A percentile compares a stretch with the other conserved stretches of the same genome.
Conservation (phyloP, 2,329 filamentous ascomycete genomes). For the Coniella lustricola region DNA sequence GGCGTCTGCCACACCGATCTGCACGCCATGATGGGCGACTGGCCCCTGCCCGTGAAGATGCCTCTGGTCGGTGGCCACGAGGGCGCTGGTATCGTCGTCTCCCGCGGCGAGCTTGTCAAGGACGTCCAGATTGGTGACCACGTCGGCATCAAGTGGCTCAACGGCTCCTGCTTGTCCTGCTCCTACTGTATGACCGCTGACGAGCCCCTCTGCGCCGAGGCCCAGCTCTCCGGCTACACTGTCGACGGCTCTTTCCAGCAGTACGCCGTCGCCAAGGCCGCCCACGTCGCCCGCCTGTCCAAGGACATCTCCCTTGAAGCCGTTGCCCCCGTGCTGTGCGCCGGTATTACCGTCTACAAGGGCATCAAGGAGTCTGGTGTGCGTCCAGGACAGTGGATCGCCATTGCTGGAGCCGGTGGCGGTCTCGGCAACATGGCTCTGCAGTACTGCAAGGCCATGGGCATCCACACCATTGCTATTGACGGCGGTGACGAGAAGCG, state of each 20-base stretch:
- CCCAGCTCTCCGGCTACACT: conserved; percentile 61
- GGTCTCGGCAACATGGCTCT: conserved; percentile 65
- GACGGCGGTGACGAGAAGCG: conserved; percentile 79
- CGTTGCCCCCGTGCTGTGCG: conserved; percentile 63
- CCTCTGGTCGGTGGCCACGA: conserved; percentile 79
- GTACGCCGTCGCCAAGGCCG: conserved; percentile 62
- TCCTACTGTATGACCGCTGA: conserved; percentile 62
- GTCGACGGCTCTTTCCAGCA: conserved; percentile 69
- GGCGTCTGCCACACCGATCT: conserved; percentile 69
- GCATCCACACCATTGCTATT: conserved; percentile 71
- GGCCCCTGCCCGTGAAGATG: conserved; percentile 74
- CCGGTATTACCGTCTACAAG: conserved; percentile 71
- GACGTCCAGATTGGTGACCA: conserved; percentile 53
- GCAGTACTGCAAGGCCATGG: conserved; percentile 91
- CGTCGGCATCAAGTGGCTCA: conserved; percentile 67
- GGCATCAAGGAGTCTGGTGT: conserved; percentile 64
- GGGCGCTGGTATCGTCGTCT: conserved; percentile 79
- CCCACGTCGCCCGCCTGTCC: conserved; percentile 61
- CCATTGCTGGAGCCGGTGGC: conserved; percentile 69
- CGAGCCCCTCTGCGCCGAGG: conserved; percentile 59
- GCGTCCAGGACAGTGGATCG: conserved; percentile 61
- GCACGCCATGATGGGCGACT: conserved; percentile 77
- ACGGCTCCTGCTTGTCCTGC: conserved; percentile 60
- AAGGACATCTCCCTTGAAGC: conserved; percentile 56
- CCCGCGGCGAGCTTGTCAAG: conserved; percentile 66